These are phyloP conservation scores for Sporothrix sp. DNA, from an alignment of 2,329 filamentous ascomycete genomes.

Conservation along the genomic window DNA sequence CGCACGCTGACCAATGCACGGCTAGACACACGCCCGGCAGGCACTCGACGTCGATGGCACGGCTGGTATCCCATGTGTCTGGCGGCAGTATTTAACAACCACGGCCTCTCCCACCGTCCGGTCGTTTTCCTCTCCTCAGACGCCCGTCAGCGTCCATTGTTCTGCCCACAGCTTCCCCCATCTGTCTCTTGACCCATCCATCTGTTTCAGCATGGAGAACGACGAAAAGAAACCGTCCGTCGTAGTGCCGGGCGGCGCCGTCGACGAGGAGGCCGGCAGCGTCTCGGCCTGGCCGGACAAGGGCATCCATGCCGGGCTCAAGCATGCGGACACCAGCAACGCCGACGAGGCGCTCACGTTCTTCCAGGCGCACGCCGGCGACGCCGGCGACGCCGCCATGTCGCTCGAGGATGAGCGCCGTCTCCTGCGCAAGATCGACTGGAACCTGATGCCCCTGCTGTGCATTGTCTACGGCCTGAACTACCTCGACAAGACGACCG, in stretches of 20 bases:
- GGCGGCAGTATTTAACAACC: too few species aligned
- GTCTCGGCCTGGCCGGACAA: background rate
- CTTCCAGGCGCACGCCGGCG: conserved; percentile 26
- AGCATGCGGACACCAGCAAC: conserved; percentile 30
- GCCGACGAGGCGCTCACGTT: conserved; percentile 35
- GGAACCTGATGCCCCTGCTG: conserved; percentile 40
- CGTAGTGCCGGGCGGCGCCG: background rate
- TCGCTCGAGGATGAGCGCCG: conserved; percentile 31
- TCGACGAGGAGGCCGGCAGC: conserved; percentile 2
- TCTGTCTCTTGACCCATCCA: too few species aligned
- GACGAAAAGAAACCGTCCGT: background rate
- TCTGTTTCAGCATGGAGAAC: background rate
- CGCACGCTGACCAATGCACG: too few species aligned
- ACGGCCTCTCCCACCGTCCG: too few species aligned
- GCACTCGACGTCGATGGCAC: too few species aligned
- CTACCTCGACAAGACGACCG: conserved; percentile 38
- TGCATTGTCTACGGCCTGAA: conserved; percentile 50
- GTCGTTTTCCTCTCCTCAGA: too few species aligned
- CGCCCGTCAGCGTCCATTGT: too few species aligned
- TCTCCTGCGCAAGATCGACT: conserved; percentile 37
- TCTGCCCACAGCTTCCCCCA: too few species aligned
- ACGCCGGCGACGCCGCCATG: conserved; percentile 27
- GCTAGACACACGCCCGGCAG: too few species aligned
- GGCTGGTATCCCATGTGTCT: too few species aligned
- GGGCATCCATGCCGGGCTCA: conserved; percentile 14